Evolutionary conservation across 2,329 filamentous ascomycete genomes (phyloP).

Genomic region (Verticillium klebahnii): DNA sequence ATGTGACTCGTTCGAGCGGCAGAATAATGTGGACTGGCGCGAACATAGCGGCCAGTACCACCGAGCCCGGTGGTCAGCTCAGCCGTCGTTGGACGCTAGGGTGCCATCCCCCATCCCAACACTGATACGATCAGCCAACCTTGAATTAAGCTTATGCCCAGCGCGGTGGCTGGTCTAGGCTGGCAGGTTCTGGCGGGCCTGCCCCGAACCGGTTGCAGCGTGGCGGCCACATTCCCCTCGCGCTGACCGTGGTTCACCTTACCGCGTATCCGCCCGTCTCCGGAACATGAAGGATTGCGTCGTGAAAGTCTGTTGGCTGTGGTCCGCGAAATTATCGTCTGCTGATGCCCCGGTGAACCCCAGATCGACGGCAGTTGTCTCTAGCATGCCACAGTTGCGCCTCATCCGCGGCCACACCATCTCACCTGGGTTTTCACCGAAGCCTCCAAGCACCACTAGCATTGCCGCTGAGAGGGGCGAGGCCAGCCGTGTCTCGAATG

Average conservation of each 20-base stretch:
- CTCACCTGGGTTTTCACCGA: neutral
- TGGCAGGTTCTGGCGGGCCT: neutral
- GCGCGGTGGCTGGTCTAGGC: neutral
- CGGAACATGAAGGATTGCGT: neutral
- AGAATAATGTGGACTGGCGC: neutral
- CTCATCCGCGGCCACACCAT: neutral
- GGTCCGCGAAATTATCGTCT: neutral
- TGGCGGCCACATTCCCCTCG: neutral
- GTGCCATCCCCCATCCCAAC: neutral
- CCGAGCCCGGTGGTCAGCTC: neutral
- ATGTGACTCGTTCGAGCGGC: neutral
- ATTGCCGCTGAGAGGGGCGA: neutral
- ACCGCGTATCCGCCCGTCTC: neutral
- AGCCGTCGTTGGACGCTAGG: neutral
- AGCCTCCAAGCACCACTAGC: neutral
- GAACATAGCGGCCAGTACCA: neutral
- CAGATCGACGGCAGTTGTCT: neutral
- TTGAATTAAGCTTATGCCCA: neutral
- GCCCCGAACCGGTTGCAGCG: neutral
- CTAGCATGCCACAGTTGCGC: neutral
- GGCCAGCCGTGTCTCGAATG: neutral
- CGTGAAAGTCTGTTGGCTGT: neutral
- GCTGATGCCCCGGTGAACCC: neutral
- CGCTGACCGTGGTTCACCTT: neutral
- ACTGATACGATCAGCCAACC: neutral